These are phyloP conservation scores for Coemansia sp. DNA, from an alignment of 192 early-diverging fungal genomes.

Conservation along the genomic window DNA sequence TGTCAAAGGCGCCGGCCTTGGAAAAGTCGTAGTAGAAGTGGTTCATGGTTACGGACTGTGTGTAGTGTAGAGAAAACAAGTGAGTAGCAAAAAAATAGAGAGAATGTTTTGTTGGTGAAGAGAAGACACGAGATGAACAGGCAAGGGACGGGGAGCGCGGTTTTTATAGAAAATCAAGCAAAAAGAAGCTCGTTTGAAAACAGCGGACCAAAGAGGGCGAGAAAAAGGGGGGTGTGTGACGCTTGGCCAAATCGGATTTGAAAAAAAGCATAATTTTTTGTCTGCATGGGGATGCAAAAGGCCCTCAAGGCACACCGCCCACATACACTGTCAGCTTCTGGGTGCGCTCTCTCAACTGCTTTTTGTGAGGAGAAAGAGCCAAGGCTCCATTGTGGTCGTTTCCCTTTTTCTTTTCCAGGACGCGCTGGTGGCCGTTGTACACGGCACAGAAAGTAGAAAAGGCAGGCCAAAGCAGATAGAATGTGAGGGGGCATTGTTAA, in stretches of 20 bases:
- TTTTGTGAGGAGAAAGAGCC: conserved; percentile 2
- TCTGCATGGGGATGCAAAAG: neutral
- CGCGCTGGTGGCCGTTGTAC: neutral
- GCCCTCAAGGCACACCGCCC: neutral
- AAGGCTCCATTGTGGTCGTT: neutral
- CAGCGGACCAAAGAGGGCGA: neutral
- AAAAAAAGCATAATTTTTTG: neutral
- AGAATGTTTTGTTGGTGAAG: neutral
- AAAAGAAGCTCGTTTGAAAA: neutral
- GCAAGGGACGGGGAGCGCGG: neutral
- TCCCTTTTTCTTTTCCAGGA: conserved; percentile 5
- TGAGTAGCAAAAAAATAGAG: neutral
- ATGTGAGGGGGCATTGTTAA: neutral
- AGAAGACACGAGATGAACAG: neutral
- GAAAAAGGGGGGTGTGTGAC: neutral
- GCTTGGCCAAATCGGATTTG: conserved; percentile 1
- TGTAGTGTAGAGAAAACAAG: neutral
- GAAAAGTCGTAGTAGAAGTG: conserved; percentile 44
- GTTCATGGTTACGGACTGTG: conserved; percentile 22
- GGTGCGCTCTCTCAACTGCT: neutral
- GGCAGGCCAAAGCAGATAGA: neutral
- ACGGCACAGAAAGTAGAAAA: neutral
- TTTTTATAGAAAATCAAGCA: neutral
- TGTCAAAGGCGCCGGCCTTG: conserved; percentile 40
- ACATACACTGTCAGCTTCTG: neutral